Conservation (phyloP, 129 eudicot genomes). For the Deinandra increscens region DNA sequence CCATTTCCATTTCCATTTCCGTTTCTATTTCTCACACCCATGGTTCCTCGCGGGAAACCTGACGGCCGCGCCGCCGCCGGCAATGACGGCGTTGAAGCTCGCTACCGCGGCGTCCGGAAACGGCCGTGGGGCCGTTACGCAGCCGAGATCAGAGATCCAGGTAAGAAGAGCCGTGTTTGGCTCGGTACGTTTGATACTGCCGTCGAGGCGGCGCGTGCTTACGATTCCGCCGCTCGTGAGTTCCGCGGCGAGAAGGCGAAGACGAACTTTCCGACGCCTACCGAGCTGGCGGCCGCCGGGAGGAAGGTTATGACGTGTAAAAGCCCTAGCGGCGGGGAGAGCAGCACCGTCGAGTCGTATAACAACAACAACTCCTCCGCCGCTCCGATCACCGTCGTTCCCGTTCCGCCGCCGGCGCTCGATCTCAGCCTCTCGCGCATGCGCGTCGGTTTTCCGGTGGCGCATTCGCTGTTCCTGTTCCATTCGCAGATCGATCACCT, state of each 20-base stretch:
- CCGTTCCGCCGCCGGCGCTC: conserved; percentile 33
- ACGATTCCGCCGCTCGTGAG: conserved; percentile 50
- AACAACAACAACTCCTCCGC: too few species aligned
- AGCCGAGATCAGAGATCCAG: conserved; percentile 68
- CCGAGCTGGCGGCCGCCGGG: conserved; percentile 11
- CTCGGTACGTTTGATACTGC: conserved; percentile 59
- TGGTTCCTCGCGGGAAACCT: conserved; percentile 55
- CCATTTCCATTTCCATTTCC: too few species aligned
- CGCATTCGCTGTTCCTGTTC: conserved; percentile 38
- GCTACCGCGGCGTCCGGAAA: conserved; percentile 56
- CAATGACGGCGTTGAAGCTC: conserved; percentile 34
- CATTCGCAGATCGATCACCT: conserved; percentile 35
- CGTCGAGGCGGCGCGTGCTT: conserved; percentile 53
- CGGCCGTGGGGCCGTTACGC: conserved; percentile 68
- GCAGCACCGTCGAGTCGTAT: conserved; percentile 50
- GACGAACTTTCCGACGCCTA: conserved; percentile 45
- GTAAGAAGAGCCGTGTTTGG: conserved; percentile 66
- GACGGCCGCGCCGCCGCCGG: conserved; percentile 15
- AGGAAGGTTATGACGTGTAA: conserved; percentile 19
- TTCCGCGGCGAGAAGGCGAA: conserved; percentile 55
- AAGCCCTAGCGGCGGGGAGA: conserved; percentile 52
- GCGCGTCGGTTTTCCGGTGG: conserved; percentile 28
- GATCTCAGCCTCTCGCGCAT: conserved; percentile 44
- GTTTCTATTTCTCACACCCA: neutral
- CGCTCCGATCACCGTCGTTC: conserved; percentile 23